These are phyloP conservation scores for Hypericum androsaemum DNA, from an alignment of 345 rosid species.

Conservation along the genomic window DNA sequence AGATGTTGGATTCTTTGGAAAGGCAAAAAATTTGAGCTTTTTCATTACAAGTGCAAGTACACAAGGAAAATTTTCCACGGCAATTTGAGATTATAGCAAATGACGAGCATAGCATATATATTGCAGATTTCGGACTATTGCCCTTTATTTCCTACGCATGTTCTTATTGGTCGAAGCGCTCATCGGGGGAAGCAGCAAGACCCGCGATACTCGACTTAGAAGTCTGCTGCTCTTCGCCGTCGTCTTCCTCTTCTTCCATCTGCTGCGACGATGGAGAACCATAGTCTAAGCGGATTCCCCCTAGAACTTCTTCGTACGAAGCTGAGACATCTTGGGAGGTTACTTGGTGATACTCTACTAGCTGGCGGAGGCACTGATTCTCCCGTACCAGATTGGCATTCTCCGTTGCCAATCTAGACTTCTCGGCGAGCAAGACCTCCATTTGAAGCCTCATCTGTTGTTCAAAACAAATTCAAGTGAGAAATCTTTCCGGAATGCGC, in stretches of 20 bases:
- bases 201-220: background rate
- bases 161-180: background rate
- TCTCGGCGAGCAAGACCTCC: conserved; percentile 83
- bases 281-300: conserved; percentile 68
- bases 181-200: background rate
- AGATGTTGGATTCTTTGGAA: too few species aligned
- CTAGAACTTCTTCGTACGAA: conserved; percentile 52
- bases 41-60: too few species aligned
- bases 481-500: too few species aligned
- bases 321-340: conserved; percentile 73
- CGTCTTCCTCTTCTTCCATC: background rate
- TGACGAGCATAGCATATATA: background rate
- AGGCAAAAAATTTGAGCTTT: too few species aligned
- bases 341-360: conserved; percentile 77
- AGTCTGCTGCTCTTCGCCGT: background rate
- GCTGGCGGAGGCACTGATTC: conserved; percentile 78
- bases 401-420: conserved; percentile 76
- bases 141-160: too few species aligned
- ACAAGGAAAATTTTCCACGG: too few species aligned
- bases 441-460: conserved; percentile 85
- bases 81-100: too few species aligned
- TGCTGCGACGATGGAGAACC: conserved; percentile 43
- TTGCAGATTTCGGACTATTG: background rate
- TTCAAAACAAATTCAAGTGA: too few species aligned
- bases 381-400: conserved; percentile 71